Evolutionary conservation across 768 basidiomycete species (phyloP).

Genomic region (Pleurotus eryngii): DNA sequence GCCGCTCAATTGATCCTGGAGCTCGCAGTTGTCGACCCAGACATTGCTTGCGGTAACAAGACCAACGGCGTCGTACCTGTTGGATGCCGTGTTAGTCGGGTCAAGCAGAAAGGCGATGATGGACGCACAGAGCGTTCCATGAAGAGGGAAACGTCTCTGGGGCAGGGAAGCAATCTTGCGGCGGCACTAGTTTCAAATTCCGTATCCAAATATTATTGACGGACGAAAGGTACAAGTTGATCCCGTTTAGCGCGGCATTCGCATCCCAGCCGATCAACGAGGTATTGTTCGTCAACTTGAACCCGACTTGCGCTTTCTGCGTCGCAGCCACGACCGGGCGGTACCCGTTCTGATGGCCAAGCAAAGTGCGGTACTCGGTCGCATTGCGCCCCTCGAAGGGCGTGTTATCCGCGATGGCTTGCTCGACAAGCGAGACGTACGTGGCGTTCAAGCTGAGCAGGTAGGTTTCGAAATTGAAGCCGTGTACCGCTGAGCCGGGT

Average conservation of each 20-base stretch:
- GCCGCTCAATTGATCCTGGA: too few relatives aligned
- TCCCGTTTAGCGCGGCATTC: constrained; percentile 11
- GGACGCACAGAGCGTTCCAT: too few relatives aligned
- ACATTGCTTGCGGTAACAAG: too few relatives aligned
- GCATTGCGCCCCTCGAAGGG: constrained; percentile 18
- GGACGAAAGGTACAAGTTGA: too few relatives aligned
- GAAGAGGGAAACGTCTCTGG: too few relatives aligned
- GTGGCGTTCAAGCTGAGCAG: constrained; percentile 14
- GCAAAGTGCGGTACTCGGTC: constrained; percentile 11
- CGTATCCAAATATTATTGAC: too few relatives aligned
- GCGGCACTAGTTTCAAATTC: too few relatives aligned
- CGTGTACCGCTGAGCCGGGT: constrained; percentile 9
- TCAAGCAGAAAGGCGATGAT: too few relatives aligned
- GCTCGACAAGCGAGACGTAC: constrained; percentile 10
- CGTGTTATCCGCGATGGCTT: constrained; percentile 11
- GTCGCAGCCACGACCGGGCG: constrained; percentile 10
- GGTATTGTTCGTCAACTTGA: constrained; percentile 12
- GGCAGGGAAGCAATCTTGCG: too few relatives aligned
- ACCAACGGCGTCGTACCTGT: too few relatives aligned
- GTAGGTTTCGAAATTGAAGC: constrained; percentile 15
- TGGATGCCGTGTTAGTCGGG: too few relatives aligned
- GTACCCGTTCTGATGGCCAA: constrained; percentile 15
- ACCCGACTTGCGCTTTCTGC: constrained; percentile 15
- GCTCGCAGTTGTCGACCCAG: too few relatives aligned
- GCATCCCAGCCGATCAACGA: constrained; percentile 15